Evolutionary conservation across 2,329 filamentous ascomycete species (phyloP), one percentile per base, ranked within the genome.

Genomic region (Colletotrichum echinochloae): DNA sequence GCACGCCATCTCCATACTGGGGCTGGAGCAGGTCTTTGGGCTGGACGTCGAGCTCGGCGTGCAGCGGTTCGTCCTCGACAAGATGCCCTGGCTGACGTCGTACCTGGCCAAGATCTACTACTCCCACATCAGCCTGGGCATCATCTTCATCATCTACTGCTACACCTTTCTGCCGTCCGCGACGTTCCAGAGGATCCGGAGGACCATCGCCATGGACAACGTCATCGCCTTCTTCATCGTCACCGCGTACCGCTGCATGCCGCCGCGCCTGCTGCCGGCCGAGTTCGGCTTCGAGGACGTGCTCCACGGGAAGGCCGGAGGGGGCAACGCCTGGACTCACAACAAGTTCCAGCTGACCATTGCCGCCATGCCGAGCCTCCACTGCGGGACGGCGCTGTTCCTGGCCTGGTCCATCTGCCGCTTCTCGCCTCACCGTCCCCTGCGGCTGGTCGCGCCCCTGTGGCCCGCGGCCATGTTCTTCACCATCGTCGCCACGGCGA

Each of bases 351-450:
- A 84, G 73, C 74, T 85, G 14, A 85, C 82, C 9, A 84, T 85
- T 68, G 84, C 83, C 0, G 84, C 84, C 33, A 86, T 86, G 83
- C 84, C 84, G 1, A 84, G 81, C 23, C 74, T 86, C 18, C 84
- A 86, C 72, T 86, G 85, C 70, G 84, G 83, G 37, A 83, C 80
- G 0, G 75, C 81, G 0, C 74, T 81, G 2, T 81, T 81, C 65
- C 75, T 83, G 16, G 79, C 78, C 2, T 75, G 80, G 7, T 80
- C 74, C 30, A 66, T 81, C 33, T 73, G 77, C 14, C 79, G 75
- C 9, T 85, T 81, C 73, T 82, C 82, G 12, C 83, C 82, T 1
- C 83, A 85, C 66, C 73, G 75, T 11, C 64, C 76, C 12, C 70
- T 84, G 14, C 73, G 81, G 0, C 5, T 76, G 0, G 30, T 85